Percentiles rank a stretch among this genome's conserved stretches.
phyloP scores from a whole-genome alignment of 1,139 yeast species.

The Candida tetrigidarum region DNA sequence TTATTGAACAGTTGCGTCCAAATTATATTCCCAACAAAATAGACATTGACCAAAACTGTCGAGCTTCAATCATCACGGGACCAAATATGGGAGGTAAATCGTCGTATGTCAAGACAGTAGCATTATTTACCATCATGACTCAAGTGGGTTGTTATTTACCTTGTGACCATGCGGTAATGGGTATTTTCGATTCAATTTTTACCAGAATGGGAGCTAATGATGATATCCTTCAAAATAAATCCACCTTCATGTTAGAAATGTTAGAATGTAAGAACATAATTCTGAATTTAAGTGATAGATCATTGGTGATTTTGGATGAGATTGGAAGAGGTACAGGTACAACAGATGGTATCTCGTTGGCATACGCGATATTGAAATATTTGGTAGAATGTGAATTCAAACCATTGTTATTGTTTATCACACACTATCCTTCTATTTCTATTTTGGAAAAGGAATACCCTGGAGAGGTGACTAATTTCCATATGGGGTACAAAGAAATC shows the following conservation, averaged over 20 bases:
- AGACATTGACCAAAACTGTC: conserved; percentile 44
- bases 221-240: conserved; percentile 66
- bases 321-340: conserved; percentile 91
- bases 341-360: conserved; percentile 86
- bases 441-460: conserved; percentile 48
- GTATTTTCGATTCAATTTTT: conserved; percentile 61
- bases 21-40: conserved; percentile 76
- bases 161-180: conserved; percentile 50
- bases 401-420: conserved; percentile 76
- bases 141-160: conserved; percentile 53
- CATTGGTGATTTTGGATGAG: conserved; percentile 80
- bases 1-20: conserved; percentile 59
- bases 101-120: conserved; percentile 68
- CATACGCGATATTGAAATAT: conserved; percentile 73
- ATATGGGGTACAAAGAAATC: conserved; percentile 73
- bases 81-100: conserved; percentile 81
- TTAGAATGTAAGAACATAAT: conserved; percentile 65
- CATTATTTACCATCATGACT: conserved; percentile 56
- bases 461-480: conserved; percentile 57
- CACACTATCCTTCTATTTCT: conserved; percentile 83
- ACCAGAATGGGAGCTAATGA: conserved; percentile 78
- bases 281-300: conserved; percentile 43
- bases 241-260: conserved; percentile 80
- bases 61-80: conserved; percentile 62
- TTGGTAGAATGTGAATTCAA: conserved; percentile 48